Evolutionary conservation across 805 yeast genomes (phyloP).

Genomic region (Brettanomyces sp.): DNA sequence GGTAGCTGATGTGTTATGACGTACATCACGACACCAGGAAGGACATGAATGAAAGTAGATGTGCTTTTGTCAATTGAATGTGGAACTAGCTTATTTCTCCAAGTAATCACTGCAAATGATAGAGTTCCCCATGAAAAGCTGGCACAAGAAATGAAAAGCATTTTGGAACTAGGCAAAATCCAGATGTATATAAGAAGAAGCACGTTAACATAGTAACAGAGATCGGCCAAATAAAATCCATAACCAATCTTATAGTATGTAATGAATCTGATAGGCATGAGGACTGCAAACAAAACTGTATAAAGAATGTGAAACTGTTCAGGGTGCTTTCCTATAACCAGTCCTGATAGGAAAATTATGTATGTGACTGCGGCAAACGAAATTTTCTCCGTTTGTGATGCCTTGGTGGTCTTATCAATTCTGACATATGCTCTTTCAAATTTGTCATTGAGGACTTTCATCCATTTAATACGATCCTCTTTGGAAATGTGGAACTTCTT

Average conservation of each 20-base stretch:
- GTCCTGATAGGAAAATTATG: slow-evolving; percentile 61
- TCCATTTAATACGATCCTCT: slow-evolving; percentile 20
- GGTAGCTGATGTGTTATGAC: slow-evolving; percentile 74
- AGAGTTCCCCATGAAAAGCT: slow-evolving; percentile 84
- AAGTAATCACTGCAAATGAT: slow-evolving; percentile 87
- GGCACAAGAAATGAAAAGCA: slow-evolving; percentile 73
- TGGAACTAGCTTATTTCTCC: slow-evolving; percentile 89
- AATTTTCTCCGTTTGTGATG: slow-evolving; percentile 59
- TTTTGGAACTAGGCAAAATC: slow-evolving; percentile 67
- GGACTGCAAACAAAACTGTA: slow-evolving; percentile 44
- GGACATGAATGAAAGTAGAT: slow-evolving; percentile 78
- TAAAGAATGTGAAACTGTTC: slow-evolving; percentile 68
- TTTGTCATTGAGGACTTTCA: slow-evolving; percentile 14
- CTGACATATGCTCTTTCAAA: slow-evolving; percentile 31
- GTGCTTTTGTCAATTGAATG: slow-evolving; percentile 92
- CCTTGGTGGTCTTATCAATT: slow-evolving; percentile 27
- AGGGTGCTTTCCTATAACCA: slow-evolving; percentile 71
- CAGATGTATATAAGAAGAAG: slow-evolving; percentile 66
- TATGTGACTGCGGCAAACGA: slow-evolving; percentile 71
- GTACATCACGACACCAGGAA: slow-evolving; percentile 84
- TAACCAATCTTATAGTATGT: slow-evolving; percentile 70
- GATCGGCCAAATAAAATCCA: slow-evolving; percentile 85
- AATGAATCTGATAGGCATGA: slow-evolving; percentile 80
- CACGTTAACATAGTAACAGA: slow-evolving; percentile 84
- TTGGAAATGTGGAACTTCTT: slow-evolving; percentile 12